phyloP scores from a whole-genome alignment of 1,284 basidiomycete species.

The Boletus calvinii region DNA sequence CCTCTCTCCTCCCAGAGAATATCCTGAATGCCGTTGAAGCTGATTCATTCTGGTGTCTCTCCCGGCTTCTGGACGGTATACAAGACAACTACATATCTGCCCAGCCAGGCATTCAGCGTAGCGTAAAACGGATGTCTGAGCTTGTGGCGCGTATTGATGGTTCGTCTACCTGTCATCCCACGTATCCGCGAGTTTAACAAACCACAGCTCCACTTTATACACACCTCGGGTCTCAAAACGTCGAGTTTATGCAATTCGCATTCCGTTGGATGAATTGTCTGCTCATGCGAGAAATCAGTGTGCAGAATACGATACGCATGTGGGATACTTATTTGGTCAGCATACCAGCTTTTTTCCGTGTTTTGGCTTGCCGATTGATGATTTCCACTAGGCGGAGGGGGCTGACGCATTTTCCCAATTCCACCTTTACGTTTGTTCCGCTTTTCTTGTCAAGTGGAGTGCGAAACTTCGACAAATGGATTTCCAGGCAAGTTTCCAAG shows the following conservation, averaged over 20 bases:
- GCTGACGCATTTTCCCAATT: constrained; percentile 96
- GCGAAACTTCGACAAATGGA: constrained; percentile 91
- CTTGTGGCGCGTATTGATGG: constrained; percentile 91
- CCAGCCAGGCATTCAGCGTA: constrained; percentile 92
- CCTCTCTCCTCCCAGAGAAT: constrained; percentile 64
- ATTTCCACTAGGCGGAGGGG: constrained; percentile 75
- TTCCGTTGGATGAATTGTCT: constrained; percentile 99
- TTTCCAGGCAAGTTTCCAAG: constrained; percentile 70
- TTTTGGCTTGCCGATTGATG: neutral
- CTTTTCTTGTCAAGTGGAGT: constrained; percentile 91
- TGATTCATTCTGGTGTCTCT: constrained; percentile 96
- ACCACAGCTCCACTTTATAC: constrained; percentile 71
- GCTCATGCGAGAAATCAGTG: constrained; percentile 93
- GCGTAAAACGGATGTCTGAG: constrained; percentile 90
- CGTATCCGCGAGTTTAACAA: neutral
- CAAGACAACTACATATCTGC: constrained; percentile 96
- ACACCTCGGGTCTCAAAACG: constrained; percentile 85
- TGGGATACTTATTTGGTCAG: constrained; percentile 97
- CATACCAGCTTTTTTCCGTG: constrained; percentile 6
- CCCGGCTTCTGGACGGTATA: constrained; percentile 90
- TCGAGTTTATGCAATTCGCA: constrained; percentile 98
- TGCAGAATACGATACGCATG: constrained; percentile 94
- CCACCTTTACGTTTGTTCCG: constrained; percentile 94
- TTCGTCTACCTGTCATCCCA: constrained; percentile 30
- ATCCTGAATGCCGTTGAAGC: constrained; percentile 87